Base-by-base conservation (phyloP, 2,329 filamentous ascomycete species). In the Kalmusia sp. region DNA sequence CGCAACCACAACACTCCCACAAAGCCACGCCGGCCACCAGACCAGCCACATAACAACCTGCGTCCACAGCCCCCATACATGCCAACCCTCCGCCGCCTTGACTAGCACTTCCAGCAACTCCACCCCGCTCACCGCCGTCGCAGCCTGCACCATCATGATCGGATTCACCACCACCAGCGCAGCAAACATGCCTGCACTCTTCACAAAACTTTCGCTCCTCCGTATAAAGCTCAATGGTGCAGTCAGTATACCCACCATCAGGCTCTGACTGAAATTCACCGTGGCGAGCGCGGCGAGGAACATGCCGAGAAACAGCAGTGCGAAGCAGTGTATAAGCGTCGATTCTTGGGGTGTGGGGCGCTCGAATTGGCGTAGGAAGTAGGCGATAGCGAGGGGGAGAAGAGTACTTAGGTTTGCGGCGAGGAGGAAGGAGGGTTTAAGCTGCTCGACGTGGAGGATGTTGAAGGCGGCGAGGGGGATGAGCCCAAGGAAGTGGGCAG, bases 21-120 rank as follows among this genome's bases (percentile, higher is more conserved):
- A 83, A 31, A 95, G 73, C 93, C 93, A 97, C 6, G 91, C 92
- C 0, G 93, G 93, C 89, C 92, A 95, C 93, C 93, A 97, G 37
- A 96, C 87, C 70, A 92, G 90, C 91, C 92, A 96, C n/a, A 96
- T 83, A 9, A 96, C 86, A 15, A 96, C 86, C 54, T 91, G 88
- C 1, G 92, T 96, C 79, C 92, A 96, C 83, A 95, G 86, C 1
- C 92, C 91, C 85, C 89, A 92, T 11, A 96, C 87, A 67, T 91
- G 84, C 92, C 92, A 96, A 0, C 90, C 92, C 70, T 95, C 92
- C 4, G 90, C 91, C 1, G 91, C 90, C 70, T 89, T 83, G 24
- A 81, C 82, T 46, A 96, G 75, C 2, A 95, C 80, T 2, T 84
- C 69, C 31, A 78, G 53, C 58, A 79, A 58, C 80, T 82, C 76